These are phyloP conservation scores for Melanogaster broomeanus DNA, from an alignment of 768 basidiomycete genomes.

Conservation along the genomic window DNA sequence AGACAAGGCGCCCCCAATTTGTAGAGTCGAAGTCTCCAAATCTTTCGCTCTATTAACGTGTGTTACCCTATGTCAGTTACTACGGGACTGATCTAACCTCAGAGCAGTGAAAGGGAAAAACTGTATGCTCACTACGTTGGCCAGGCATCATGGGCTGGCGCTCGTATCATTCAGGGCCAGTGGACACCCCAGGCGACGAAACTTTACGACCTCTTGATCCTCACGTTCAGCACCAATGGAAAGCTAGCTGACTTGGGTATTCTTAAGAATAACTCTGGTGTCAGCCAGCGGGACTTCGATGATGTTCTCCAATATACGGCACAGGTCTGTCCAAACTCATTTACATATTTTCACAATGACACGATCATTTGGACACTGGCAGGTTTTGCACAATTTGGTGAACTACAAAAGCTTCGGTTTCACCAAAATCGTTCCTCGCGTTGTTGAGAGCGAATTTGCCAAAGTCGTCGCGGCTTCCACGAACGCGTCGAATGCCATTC, in stretches of 20 bases:
- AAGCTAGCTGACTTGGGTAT: constrained; percentile 55
- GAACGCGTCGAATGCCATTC: constrained; percentile 53
- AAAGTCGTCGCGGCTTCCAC: constrained; percentile 61
- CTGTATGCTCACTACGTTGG: constrained; percentile 75
- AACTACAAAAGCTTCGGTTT: constrained; percentile 86
- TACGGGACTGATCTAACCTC: constrained; percentile 1
- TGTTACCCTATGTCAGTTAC: constrained; percentile 7
- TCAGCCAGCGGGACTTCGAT: constrained; percentile 65
- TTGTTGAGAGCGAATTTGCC: constrained; percentile 61
- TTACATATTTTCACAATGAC: not conserved
- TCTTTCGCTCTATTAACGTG: constrained; percentile 73
- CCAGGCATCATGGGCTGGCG: constrained; percentile 82
- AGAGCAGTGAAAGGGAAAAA: constrained; percentile 67
- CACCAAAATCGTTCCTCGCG: constrained; percentile 82
- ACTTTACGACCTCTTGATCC: constrained; percentile 72
- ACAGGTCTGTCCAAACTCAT: constrained; percentile 49
- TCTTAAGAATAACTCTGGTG: constrained; percentile 53
- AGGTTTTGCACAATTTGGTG: constrained; percentile 46
- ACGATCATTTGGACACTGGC: not conserved
- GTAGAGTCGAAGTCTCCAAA: constrained; percentile 65
- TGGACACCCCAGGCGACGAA: constrained; percentile 72
- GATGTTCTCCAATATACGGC: constrained; percentile 69
- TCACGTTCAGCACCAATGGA: constrained; percentile 63
- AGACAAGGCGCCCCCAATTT: constrained; percentile 75
- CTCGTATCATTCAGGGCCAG: constrained; percentile 80